These are phyloP conservation scores for Aspergillus leporis DNA, from an alignment of 495 filamentous ascomycete species.

Conservation along the genomic window DNA sequence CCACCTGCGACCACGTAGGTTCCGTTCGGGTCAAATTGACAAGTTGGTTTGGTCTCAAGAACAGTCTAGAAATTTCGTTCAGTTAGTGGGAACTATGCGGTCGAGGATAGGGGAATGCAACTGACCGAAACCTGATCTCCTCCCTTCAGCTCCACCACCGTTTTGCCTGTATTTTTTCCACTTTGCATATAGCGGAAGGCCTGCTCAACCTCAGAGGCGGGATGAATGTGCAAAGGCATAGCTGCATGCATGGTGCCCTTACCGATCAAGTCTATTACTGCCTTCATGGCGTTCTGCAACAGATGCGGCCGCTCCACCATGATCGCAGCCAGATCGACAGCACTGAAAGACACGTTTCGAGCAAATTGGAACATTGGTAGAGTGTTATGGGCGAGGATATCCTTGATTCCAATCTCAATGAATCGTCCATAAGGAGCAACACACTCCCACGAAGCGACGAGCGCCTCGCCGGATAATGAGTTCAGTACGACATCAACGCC, in stretches of 20 bases:
- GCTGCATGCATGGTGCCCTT: not conserved
- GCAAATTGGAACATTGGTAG: conserved; percentile 38
- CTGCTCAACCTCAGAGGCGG: conserved; percentile 39
- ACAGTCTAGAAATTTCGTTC: not conserved
- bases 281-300: not conserved
- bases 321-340: conserved; percentile 12
- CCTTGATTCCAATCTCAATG: conserved; percentile 46
- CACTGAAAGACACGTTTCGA: conserved; percentile 27
- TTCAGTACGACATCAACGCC: conserved; percentile 55
- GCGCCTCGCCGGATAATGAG: conserved; percentile 45
- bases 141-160: conserved; percentile 17
- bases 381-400: conserved; percentile 18
- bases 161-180: conserved; percentile 34
- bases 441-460: conserved; percentile 52
- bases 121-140: not conserved
- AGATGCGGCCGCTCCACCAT: not conserved
- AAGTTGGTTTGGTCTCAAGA: not conserved
- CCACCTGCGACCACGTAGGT: conserved; percentile 47
- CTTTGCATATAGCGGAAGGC: conserved; percentile 51
- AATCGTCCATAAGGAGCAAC: conserved; percentile 52
- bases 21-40: conserved; percentile 15
- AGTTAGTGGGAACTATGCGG: conserved; percentile 4
- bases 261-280: too few species aligned
- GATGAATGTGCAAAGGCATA: conserved; percentile 17
- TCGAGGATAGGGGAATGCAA: too few species aligned